These are phyloP conservation scores for Nidula niveotomentosa DNA, from an alignment of 1,284 basidiomycete species.

Conservation along the genomic window DNA sequence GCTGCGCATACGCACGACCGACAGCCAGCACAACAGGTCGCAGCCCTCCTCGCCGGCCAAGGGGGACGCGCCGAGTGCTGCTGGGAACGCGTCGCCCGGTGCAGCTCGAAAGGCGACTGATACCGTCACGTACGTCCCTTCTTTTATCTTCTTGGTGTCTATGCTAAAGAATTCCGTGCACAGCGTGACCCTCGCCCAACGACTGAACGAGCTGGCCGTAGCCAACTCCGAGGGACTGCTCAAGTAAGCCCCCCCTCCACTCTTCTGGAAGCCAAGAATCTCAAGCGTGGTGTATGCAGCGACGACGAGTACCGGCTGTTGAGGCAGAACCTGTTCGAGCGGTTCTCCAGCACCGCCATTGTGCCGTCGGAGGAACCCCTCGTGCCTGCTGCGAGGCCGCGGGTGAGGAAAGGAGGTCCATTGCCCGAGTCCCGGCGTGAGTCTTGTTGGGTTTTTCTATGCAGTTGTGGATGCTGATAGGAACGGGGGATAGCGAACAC, in stretches of 20 bases:
- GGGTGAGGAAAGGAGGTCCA: constrained; percentile 20
- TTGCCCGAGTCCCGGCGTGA: constrained; percentile 28
- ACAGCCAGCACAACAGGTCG: no score
- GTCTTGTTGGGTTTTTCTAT: constrained; percentile 5
- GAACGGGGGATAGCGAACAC: no score
- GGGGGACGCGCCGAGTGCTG: no score
- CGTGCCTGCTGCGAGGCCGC: constrained; percentile 44
- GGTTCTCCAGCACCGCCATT: constrained; percentile 54
- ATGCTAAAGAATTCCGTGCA: constrained; percentile 6
- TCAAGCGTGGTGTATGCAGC: constrained; percentile 30
- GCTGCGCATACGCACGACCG: constrained; percentile 4
- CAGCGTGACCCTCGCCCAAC: constrained; percentile 72
- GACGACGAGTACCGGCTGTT: constrained; percentile 79
- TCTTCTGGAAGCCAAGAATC: not conserved
- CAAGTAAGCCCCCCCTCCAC: constrained; percentile 39
- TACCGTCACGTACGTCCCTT: constrained; percentile 60
- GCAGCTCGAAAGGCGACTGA: constrained; percentile 48
- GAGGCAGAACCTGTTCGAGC: constrained; percentile 74
- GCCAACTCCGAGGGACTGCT: constrained; percentile 77
- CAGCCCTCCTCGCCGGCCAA: no score
- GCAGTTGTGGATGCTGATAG: no score
- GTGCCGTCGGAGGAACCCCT: constrained; percentile 62
- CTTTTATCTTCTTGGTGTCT: constrained; percentile 9
- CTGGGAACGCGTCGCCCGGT: no score
- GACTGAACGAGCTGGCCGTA: constrained; percentile 72